Base-by-base conservation (phyloP, 2,329 filamentous ascomycete genomes). In the Exophiala calicioides region DNA sequence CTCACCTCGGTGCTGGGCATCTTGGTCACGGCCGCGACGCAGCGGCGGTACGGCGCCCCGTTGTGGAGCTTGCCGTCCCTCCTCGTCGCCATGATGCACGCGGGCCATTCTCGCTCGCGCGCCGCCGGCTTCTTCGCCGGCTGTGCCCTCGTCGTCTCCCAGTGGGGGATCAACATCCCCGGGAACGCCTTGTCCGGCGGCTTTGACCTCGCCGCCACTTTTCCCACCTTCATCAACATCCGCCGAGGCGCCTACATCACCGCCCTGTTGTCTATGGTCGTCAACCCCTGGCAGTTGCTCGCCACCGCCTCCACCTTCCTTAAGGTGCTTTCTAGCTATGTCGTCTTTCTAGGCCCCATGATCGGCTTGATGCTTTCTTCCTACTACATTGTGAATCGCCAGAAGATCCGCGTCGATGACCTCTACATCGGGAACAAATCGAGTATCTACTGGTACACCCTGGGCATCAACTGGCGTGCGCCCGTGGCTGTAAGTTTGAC, bases 141-240 rank as follows among this genome's bases (percentile, higher is more conserved):
- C 3, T 56, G 70, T 3, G 73, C 70, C 0, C 61, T 77, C 1
- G 64, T 75, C 4, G 60, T 72, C 1, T 71, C 65, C 7, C 71
- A 75, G 54, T 62, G 76, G 32, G 72, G 68, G 3, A 69, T 75
- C 55, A 70, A 72, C 50, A 64, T 67, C 5, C 65, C 74, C 30
- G 68, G 72, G 38, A 80, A 79, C 55, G 68, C 69, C 0, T 68
- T 78, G 49, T 72, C 71, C 1, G 68, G 70, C 3, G 78, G 75
- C 12, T 79, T 81, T 69, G 79, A 81, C 58, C 63, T 80, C 32
- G 70, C 76, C 0, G 76, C 72, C 3, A 59, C 80, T 0, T 72
- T 74, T 53, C 76, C 77, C 0, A 67, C 65, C 24, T 80, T 72
- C 54, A 71, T 81, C 61, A 79, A 78, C 58, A 80, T 81, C 52